Percentiles rank a stretch among this genome's conserved stretches.
phyloP scores from a whole-genome alignment of 179 eudicot species.

The Actinidia arguta region DNA sequence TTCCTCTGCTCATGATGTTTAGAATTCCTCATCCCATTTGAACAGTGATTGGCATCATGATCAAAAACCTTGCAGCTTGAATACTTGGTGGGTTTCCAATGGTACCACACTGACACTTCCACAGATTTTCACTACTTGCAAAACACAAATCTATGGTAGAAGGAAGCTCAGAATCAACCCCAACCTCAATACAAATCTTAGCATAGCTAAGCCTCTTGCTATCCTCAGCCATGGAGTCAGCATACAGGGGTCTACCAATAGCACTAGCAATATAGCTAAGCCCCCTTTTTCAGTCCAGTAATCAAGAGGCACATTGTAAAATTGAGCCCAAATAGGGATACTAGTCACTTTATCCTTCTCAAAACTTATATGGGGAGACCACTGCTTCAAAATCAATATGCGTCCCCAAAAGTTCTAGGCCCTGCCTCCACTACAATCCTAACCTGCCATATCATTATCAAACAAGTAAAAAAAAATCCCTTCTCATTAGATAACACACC shows the following conservation, averaged over 20 bases:
- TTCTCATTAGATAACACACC: background rate
- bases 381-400: background rate
- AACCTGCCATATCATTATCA: background rate
- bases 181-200: background rate
- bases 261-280: background rate
- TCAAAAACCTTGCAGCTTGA: too few species aligned
- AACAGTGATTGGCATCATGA: too few species aligned
- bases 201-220: background rate
- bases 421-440: background rate
- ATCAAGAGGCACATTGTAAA: background rate
- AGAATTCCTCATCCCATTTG: too few species aligned
- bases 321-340: background rate
- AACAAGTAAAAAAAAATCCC: background rate
- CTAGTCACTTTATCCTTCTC: too few species aligned
- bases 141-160: too few species aligned
- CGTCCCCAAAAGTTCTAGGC: background rate
- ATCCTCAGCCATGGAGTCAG: background rate
- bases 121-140: too few species aligned
- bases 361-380: background rate
- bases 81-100: too few species aligned
- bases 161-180: background rate
- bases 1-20: too few species aligned
- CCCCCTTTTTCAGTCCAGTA: background rate
- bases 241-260: background rate
- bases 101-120: too few species aligned